Evolutionary conservation across 2,329 filamentous ascomycete species (phyloP).

Genomic region (Alternaria sp.): DNA sequence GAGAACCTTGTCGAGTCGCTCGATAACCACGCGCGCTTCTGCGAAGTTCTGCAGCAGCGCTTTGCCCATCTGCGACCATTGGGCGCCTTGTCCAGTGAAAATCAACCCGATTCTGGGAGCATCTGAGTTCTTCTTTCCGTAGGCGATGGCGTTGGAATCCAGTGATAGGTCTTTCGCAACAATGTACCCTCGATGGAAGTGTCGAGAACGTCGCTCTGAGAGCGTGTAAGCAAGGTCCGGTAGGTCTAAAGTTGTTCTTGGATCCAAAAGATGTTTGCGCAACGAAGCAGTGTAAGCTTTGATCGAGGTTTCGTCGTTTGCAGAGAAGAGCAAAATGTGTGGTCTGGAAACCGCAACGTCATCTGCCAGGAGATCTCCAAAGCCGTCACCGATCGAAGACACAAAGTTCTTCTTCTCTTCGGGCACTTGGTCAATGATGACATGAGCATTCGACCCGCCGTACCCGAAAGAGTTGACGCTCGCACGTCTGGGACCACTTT

Average conservation of each 20-base stretch:
- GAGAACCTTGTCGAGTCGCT: slow-evolving; percentile 16
- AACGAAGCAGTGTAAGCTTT: not conserved
- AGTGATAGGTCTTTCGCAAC: not conserved
- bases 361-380: not conserved
- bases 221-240: slow-evolving; percentile 23
- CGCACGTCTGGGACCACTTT: slow-evolving; percentile 9
- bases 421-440: slow-evolving; percentile 21
- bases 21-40: not conserved
- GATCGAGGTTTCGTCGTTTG: slow-evolving; percentile 10
- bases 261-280: not conserved
- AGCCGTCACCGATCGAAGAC: not conserved
- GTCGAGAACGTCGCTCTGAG: slow-evolving; percentile 5
- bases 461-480: slow-evolving; percentile 33
- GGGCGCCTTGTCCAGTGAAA: slow-evolving; percentile 11
- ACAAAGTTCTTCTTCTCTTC: not conserved
- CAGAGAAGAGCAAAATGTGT: not conserved
- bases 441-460: slow-evolving; percentile 36
- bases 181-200: slow-evolving; percentile 12
- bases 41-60: slow-evolving; percentile 11
- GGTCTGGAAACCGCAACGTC: not conserved
- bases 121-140: not conserved
- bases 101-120: slow-evolving; percentile 14
- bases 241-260: not conserved
- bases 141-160: not conserved
- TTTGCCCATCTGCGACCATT: slow-evolving; percentile 1